These are phyloP conservation scores for Biscogniauxia marginata DNA, from an alignment of 2,329 filamentous ascomycete genomes.

Conservation along the genomic window DNA sequence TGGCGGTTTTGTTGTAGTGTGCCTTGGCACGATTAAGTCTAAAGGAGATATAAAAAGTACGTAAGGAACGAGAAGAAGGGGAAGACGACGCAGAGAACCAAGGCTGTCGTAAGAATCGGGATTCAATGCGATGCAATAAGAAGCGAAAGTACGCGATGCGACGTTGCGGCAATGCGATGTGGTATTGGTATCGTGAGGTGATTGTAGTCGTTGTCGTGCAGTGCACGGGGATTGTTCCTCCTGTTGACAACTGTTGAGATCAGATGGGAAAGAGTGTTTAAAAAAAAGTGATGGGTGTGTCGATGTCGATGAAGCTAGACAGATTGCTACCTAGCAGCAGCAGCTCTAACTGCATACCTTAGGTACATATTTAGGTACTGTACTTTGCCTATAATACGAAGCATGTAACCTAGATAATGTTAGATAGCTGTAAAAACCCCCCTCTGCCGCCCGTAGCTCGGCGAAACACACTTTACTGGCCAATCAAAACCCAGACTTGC, in stretches of 20 bases:
- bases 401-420: neutral
- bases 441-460: too few relatives aligned
- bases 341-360: too few relatives aligned
- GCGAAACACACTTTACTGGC: neutral
- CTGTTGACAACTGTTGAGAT: neutral
- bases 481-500: neutral
- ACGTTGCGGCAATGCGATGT: neutral
- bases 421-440: neutral
- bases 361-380: neutral
- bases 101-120: neutral
- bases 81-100: neutral
- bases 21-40: neutral
- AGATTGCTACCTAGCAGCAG: neutral
- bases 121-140: neutral
- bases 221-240: too few relatives aligned
- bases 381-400: neutral
- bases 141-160: neutral
- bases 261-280: neutral
- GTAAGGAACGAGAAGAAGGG: neutral
- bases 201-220: neutral
- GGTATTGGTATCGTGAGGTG: neutral
- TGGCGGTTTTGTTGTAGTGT: neutral
- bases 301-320: neutral
- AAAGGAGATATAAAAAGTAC: neutral
- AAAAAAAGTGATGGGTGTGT: neutral